Percentiles rank a stretch among this genome's conserved stretches.
These are phyloP conservation scores for Theobroma cacao DNA, from an alignment of 345 rosid species.

Conservation along the genomic window DNA sequence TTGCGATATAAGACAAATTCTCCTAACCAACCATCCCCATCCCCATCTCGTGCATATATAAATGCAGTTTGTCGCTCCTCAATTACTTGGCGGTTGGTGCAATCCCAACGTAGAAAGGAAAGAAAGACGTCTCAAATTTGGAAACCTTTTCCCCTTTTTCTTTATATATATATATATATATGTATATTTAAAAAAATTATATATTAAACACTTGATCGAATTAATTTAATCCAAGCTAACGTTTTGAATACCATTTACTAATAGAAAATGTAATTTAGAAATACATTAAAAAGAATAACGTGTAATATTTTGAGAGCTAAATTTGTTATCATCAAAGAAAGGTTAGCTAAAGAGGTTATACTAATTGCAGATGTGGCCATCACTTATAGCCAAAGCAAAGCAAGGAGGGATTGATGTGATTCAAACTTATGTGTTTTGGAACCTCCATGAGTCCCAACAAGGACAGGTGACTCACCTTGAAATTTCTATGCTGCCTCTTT, in stretches of 20 bases:
- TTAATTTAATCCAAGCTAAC: too few species aligned
- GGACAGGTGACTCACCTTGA: conserved; percentile 35
- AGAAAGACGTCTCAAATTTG: too few species aligned
- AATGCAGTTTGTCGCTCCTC: neutral
- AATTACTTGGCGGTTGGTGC: neutral
- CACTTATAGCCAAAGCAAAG: conserved; percentile 48
- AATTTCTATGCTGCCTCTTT: neutral
- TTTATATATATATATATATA: too few species aligned
- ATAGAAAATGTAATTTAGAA: neutral
- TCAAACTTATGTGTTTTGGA: conserved; percentile 68
- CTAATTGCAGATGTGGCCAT: conserved; percentile 56
- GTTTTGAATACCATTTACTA: neutral
- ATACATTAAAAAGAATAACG: neutral
- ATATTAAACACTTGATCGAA: too few species aligned
- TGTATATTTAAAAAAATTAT: too few species aligned
- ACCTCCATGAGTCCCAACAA: conserved; percentile 48
- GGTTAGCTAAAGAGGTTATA: neutral
- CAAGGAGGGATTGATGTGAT: conserved; percentile 54
- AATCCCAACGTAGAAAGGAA: neutral
- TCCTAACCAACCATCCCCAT: neutral
- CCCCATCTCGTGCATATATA: neutral
- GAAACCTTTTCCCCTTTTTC: too few species aligned
- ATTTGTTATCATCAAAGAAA: neutral
- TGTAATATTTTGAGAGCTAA: neutral
- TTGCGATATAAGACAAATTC: neutral